Base-by-base conservation (phyloP, 495 filamentous ascomycete genomes). In the Immersiella caudata region DNA sequence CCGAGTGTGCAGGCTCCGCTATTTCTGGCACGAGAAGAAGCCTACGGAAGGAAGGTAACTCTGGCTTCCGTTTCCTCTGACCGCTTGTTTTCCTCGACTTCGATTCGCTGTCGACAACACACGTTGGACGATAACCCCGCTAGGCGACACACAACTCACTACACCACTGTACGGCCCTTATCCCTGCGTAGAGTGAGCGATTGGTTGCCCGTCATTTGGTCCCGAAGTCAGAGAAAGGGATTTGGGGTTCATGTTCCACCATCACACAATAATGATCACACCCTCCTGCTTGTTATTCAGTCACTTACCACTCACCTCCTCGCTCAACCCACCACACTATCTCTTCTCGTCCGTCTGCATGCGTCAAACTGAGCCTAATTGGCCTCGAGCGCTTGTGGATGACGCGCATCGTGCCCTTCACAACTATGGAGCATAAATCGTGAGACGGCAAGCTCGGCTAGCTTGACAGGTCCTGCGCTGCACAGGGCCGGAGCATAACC, bases 321-420 rank as follows among this genome's bases (percentile, higher is more conserved):
- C 52, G 21, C 52, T 22, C 52, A 55, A 55, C 52, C 52, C 52
- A 22, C 52, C 20, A 50, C 35, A 60, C 27, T 33, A 27, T 20
- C 60, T 46, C 22, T 40, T 51, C 60, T 26, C 18, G 46, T 62
- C 33, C 60, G 24, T 20, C 36, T 50, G 14, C 35, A 21, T 46
- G 40, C 40, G 40, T 46, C 40, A 46, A 46, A 14, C 24, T 25
- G 40, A 62, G 60, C 21, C 60, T 62, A 62, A 62, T 62, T 62
- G 60, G 22, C 60, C 35, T 33, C 24, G 27, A 9, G 14, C n/a
- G 57, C 62, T 35, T 64, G 62, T 18, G 51, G 46, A 65, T 65
- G 63, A 65, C 63, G 63, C 63, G 63, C 63, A 57, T 27, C 63
- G 24, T 22, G 21, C 63, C 63, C 20, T 57, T 57, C 52, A 50